Conservation (phyloP, 805 yeast species). For the Nakazawaea sp. region DNA sequence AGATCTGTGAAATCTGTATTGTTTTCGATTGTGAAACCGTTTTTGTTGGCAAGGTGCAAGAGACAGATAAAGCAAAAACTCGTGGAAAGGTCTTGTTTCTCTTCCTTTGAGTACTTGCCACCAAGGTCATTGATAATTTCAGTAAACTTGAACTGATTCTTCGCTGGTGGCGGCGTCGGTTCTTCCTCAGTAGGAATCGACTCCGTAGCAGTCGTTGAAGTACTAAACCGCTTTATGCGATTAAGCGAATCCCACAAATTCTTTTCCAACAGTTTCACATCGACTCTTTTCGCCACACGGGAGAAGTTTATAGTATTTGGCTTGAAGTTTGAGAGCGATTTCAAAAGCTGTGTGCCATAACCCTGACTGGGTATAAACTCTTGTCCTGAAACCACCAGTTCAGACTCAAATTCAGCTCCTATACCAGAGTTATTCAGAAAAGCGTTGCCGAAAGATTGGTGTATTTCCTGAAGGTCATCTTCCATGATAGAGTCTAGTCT, state of each 20-base stretch:
- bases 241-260: constrained; percentile 31
- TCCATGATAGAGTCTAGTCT: constrained; percentile 11
- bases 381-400: too few species aligned
- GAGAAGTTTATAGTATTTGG: constrained; percentile 35
- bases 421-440: too few species aligned
- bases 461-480: constrained; percentile 17
- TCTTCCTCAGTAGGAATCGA: not conserved
- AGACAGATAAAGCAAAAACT: constrained; percentile 45
- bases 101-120: constrained; percentile 28
- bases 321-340: constrained; percentile 12
- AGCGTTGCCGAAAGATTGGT: constrained; percentile 15
- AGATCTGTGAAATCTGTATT: constrained; percentile 30
- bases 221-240: not conserved
- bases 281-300: constrained; percentile 40
- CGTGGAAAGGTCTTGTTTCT: constrained; percentile 36
- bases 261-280: constrained; percentile 37
- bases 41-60: constrained; percentile 43
- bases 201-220: too few species aligned
- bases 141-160: constrained; percentile 20
- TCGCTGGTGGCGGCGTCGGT: too few species aligned
- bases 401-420: constrained; percentile 1
- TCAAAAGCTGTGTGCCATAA: constrained; percentile 15
- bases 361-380: too few species aligned
- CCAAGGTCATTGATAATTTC: constrained; percentile 29
- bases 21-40: constrained; percentile 32